Base-by-base conservation (phyloP, 352 stramenopile genomes). In the Phytopythium helicoides region DNA sequence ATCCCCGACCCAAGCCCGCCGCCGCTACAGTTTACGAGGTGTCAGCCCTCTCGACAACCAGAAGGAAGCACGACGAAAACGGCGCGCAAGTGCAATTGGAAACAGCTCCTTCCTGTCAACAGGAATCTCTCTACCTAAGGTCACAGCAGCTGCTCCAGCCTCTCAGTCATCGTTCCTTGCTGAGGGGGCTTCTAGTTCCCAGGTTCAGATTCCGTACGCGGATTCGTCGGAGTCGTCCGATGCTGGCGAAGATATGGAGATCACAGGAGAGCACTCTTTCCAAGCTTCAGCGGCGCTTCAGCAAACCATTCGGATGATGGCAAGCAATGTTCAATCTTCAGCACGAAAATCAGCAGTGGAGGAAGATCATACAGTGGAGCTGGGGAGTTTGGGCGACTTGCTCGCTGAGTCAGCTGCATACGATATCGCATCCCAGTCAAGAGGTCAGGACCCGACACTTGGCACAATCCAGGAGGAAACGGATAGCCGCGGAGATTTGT, bases 241-340 rank as follows among this genome's bases (percentile, higher is more conserved):
- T 47, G 76, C 77, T 39, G 78, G 76, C 3, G 85, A 95, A 48
- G 85, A 95, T 45, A 95, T 95, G 81, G 85, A 95, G 26, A 87
- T 95, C 48, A 93, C 85, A 1, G 85, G 81, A 5, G 85, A 95
- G 21, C 92, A 86, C 52, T 76, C 73, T 1, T 67, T 79, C 33
- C 68, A 84, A 18, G 60, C 68, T 5, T 53, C 66, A 9, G 46
- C 64, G 8, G 26, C 69, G 23, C 51, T 54, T 10, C 52, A 52
- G 42, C 39, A 58, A 12, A 31, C 45, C 26, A 51, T 51, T 15
- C 36, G 37, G 10, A 51, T 51, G 26, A 51, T 26, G 62, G 41
- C 16, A 47, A 52, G 57, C 6, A 55, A 11, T 23, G 41, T 47
- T 18, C 41, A 54, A 21, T 35, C 26, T 34, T 40, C 15, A 14